Percentiles rank a stretch among this genome's conserved stretches.
Evolutionary conservation across 2,329 filamentous ascomycete species (phyloP).

Genomic region (Colletotrichum liriopes): DNA sequence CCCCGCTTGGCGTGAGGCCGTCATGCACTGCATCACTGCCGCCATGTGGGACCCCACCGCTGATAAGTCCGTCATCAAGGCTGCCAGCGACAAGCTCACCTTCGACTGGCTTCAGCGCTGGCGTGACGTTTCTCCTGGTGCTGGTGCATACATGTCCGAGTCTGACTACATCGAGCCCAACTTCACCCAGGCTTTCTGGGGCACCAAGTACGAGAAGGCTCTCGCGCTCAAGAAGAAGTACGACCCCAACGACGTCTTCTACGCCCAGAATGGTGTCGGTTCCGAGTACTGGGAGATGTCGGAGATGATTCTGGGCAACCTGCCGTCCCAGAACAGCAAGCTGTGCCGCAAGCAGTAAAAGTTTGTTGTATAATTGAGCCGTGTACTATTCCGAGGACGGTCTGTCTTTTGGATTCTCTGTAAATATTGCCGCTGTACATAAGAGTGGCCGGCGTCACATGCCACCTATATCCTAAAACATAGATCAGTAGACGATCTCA

Average conservation of each 20-base stretch:
- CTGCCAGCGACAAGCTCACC: constrained; percentile 50
- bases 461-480: neutral
- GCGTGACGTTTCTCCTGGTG: constrained; percentile 46
- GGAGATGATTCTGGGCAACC: constrained; percentile 41
- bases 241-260: constrained; percentile 44
- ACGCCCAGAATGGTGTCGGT: constrained; percentile 42
- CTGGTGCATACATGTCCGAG: constrained; percentile 45
- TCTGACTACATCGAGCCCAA: constrained; percentile 47
- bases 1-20: constrained; percentile 64
- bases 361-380: neutral
- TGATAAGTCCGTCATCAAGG: constrained; percentile 50
- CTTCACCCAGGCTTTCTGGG: constrained; percentile 45
- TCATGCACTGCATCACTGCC: constrained; percentile 53
- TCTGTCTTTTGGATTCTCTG: constrained; percentile 1
- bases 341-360: constrained; percentile 41
- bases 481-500: constrained; percentile 22
- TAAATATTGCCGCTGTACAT: constrained; percentile 36
- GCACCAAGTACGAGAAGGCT: constrained; percentile 41
- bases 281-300: constrained; percentile 43
- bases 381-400: neutral
- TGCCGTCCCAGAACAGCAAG: constrained; percentile 46
- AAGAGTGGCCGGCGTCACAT: constrained; percentile 1
- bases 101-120: constrained; percentile 54
- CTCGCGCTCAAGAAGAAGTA: constrained; percentile 43
- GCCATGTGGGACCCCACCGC: constrained; percentile 50